Evolutionary conservation across 441 rosid species (phyloP).

Genomic region (Populus trichocarpa): DNA sequence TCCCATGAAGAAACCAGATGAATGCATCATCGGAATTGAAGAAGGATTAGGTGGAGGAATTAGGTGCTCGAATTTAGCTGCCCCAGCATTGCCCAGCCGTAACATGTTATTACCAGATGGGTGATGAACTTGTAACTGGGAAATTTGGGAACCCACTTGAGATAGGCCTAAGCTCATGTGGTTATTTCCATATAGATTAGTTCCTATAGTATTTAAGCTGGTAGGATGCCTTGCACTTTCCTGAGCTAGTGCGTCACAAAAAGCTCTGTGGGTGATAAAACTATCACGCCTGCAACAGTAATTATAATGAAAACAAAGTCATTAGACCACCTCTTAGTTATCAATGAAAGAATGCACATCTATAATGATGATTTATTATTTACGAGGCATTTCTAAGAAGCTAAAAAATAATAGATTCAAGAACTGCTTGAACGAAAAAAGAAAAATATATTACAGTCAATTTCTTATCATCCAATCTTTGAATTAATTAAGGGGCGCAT

Average conservation of each 20-base stretch:
- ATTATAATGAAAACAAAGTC: background rate
- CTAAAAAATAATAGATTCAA: background rate
- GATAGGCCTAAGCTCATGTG: slow-evolving; percentile 40
- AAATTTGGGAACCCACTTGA: slow-evolving; percentile 38
- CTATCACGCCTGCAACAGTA: slow-evolving; percentile 70
- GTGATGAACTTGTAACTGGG: slow-evolving; percentile 34
- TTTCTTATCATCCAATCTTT: background rate
- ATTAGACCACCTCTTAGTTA: background rate
- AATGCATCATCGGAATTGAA: slow-evolving; percentile 23
- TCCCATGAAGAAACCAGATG: slow-evolving; percentile 33
- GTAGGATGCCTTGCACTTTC: slow-evolving; percentile 68
- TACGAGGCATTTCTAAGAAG: background rate
- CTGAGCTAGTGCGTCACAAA: slow-evolving; percentile 76
- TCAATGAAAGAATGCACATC: background rate
- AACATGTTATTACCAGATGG: slow-evolving; percentile 30
- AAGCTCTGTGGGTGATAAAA: slow-evolving; percentile 79
- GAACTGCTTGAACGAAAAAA: background rate
- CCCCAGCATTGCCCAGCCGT: slow-evolving; percentile 28
- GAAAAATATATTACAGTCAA: background rate
- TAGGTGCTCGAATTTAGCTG: slow-evolving; percentile 44
- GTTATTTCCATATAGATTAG: slow-evolving; percentile 45
- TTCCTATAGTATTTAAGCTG: slow-evolving; percentile 42
- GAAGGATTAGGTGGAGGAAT: slow-evolving; percentile 30
- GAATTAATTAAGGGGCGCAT: background rate
- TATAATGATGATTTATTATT: background rate